Evolutionary conservation across 768 basidiomycete species (phyloP).

Genomic region (Kwoniella shandongensis): DNA sequence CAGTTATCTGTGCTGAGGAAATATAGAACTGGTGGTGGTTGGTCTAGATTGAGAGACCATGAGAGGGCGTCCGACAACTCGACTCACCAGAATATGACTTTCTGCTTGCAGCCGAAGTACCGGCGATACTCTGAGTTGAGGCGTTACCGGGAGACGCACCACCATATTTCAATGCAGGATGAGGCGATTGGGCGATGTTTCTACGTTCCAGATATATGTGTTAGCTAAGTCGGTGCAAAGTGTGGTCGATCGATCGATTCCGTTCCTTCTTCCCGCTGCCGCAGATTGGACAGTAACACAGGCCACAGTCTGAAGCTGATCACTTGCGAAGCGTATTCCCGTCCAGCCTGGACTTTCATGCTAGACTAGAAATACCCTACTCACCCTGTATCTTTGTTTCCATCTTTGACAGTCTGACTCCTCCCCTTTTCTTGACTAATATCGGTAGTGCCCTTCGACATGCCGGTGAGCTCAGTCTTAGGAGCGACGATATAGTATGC

Average conservation of each 20-base stretch:
- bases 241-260: too few species aligned
- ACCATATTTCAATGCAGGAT: slow-evolving; percentile 37
- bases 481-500: slow-evolving; percentile 49
- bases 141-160: slow-evolving; percentile 36
- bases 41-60: too few species aligned
- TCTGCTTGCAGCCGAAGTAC: slow-evolving; percentile 30
- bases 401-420: slow-evolving; percentile 41
- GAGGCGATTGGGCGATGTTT: slow-evolving; percentile 24
- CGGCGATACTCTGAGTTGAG: slow-evolving; percentile 39
- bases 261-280: too few species aligned
- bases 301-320: too few species aligned
- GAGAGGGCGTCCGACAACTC: too few species aligned
- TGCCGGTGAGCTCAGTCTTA: slow-evolving; percentile 41
- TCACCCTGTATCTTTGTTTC: slow-evolving; percentile 28
- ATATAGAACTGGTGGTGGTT: too few species aligned
- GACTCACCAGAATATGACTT: slow-evolving; percentile 38
- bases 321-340: too few species aligned
- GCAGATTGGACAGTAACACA: too few species aligned
- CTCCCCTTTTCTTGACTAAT: slow-evolving; percentile 25
- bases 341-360: too few species aligned
- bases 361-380: slow-evolving; percentile 8
- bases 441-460: slow-evolving; percentile 16
- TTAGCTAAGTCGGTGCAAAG: too few species aligned
- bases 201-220: not conserved
- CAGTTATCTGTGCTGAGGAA: not conserved